Percentiles rank a stretch among this genome's conserved stretches.
Conservation (phyloP, 352 stramenopile species). For the Pythium grandisporangium region DNA sequence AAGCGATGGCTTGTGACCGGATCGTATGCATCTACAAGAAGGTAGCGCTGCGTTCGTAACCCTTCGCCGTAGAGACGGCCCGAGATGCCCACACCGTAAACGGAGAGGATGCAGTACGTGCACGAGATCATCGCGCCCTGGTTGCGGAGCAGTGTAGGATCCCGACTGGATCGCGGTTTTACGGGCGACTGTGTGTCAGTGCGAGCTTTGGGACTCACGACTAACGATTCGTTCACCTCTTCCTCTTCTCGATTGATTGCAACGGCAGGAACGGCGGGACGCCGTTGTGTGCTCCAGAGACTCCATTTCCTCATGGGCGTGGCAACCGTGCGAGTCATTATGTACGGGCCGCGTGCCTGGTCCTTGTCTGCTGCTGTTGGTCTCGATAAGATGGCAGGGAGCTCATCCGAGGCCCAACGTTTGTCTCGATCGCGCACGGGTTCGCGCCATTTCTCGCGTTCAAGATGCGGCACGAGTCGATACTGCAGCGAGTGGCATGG, state of each 20-base stretch:
- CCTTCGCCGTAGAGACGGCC: constrained; percentile 42
- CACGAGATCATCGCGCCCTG: constrained; percentile 44
- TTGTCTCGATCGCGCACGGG: constrained; percentile 53
- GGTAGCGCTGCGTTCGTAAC: constrained; percentile 18
- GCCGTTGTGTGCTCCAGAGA: constrained; percentile 19
- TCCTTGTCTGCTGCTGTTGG: background rate
- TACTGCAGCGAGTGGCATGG: constrained; percentile 50
- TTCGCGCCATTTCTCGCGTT: constrained; percentile 38
- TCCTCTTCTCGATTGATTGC: too few relatives aligned
- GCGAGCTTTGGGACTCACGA: too few relatives aligned
- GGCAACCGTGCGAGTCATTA: constrained; percentile 29
- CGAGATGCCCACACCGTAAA: constrained; percentile 48
- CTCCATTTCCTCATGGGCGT: constrained; percentile 35
- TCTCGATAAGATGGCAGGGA: constrained; percentile 28
- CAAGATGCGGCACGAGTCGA: constrained; percentile 19
- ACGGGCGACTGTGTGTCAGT: too few relatives aligned
- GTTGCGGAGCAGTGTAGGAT: constrained; percentile 34
- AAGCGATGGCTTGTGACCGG: constrained; percentile 17
- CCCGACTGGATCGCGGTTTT: too few relatives aligned
- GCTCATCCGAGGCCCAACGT: constrained; percentile 38
- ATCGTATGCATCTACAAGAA: constrained; percentile 53
- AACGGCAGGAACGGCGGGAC: background rate
- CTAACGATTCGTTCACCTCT: too few relatives aligned
- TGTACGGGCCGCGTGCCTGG: constrained; percentile 1
- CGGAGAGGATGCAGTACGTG: constrained; percentile 50